phyloP scores from a whole-genome alignment of 2,329 filamentous ascomycete genomes.

The Nemania serpens region DNA sequence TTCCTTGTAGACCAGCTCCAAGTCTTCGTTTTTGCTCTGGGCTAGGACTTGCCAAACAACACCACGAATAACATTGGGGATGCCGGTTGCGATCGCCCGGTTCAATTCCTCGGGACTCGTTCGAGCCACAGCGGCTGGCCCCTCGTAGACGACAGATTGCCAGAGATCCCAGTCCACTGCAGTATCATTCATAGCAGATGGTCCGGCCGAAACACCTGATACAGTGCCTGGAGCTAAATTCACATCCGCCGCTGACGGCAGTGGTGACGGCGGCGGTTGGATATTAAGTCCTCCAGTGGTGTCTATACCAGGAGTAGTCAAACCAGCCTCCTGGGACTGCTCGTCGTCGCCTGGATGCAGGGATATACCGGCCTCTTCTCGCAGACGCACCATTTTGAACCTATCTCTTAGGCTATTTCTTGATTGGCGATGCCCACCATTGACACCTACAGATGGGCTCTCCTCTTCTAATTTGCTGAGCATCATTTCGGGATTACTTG shows the following conservation, averaged over 20 bases:
- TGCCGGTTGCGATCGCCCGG: slow-evolving; percentile 87
- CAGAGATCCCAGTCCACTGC: slow-evolving; percentile 99
- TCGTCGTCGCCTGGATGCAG: slow-evolving; percentile 59
- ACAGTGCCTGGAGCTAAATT: slow-evolving; percentile 83
- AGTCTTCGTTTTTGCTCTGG: slow-evolving; percentile 89
- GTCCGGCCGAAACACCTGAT: slow-evolving; percentile 77
- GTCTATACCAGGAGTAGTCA: slow-evolving; percentile 36
- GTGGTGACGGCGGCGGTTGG: slow-evolving; percentile 49
- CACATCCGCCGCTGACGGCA: slow-evolving; percentile 68
- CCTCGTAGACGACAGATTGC: slow-evolving; percentile 95
- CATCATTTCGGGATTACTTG: slow-evolving; percentile 82
- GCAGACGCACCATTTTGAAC: slow-evolving; percentile 76
- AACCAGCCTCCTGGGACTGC: slow-evolving; percentile 46
- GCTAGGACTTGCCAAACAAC: slow-evolving; percentile 98
- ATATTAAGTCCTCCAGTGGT: slow-evolving; percentile 34
- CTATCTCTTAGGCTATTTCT: slow-evolving; percentile 75
- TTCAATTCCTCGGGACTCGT: slow-evolving; percentile 90
- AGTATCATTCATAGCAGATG: slow-evolving; percentile 69
- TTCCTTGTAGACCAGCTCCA: slow-evolving; percentile 86
- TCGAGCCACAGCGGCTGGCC: slow-evolving; percentile 82
- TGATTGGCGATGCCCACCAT: slow-evolving; percentile 51
- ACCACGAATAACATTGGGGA: slow-evolving; percentile 93
- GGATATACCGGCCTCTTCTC: slow-evolving; percentile 69
- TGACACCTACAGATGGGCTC: slow-evolving; percentile 52
- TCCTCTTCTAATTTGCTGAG: slow-evolving; percentile 78